These are phyloP conservation scores for Margaritispora aquatica DNA, from an alignment of 495 filamentous ascomycete species.

Conservation along the genomic window DNA sequence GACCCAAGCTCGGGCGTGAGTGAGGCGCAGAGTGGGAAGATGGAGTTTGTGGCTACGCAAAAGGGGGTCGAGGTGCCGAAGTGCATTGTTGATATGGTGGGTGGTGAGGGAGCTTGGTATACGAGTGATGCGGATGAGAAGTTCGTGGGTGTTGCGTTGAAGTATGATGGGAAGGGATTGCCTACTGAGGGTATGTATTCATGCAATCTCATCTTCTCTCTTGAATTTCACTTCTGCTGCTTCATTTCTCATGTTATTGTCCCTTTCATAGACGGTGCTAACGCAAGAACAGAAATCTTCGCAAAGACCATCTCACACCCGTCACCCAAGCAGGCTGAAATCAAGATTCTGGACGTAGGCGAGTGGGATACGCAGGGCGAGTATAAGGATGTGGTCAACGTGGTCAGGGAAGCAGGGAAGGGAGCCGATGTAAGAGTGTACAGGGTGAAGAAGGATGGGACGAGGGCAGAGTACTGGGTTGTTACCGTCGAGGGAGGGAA, in stretches of 20 bases:
- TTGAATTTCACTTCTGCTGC: background rate
- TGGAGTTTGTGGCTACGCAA: conserved; percentile 46
- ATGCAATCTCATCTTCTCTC: background rate
- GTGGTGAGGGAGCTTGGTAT: conserved; percentile 56
- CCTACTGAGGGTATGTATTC: conserved; percentile 53
- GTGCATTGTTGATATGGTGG: conserved; percentile 38
- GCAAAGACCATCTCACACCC: conserved; percentile 50
- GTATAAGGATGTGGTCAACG: conserved; percentile 52
- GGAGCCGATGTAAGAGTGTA: conserved; percentile 70
- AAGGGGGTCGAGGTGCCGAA: conserved; percentile 46
- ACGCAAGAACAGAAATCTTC: conserved; percentile 41
- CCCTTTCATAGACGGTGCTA: no score
- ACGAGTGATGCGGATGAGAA: conserved; percentile 78
- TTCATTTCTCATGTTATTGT: background rate
- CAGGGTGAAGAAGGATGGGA: conserved; percentile 50
- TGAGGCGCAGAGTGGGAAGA: conserved; percentile 21
- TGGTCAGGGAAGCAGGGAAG: conserved; percentile 43
- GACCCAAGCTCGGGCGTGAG: conserved; percentile 45
- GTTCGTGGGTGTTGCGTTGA: conserved; percentile 67
- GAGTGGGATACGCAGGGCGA: conserved; percentile 58
- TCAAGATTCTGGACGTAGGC: conserved; percentile 45
- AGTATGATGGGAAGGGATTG: conserved; percentile 49
- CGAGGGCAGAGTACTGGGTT: conserved; percentile 71
- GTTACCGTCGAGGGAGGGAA: conserved; percentile 49
- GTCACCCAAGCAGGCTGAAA: conserved; percentile 32